phyloP scores from a whole-genome alignment of 768 basidiomycete species.

The Dioszegia hungarica region DNA sequence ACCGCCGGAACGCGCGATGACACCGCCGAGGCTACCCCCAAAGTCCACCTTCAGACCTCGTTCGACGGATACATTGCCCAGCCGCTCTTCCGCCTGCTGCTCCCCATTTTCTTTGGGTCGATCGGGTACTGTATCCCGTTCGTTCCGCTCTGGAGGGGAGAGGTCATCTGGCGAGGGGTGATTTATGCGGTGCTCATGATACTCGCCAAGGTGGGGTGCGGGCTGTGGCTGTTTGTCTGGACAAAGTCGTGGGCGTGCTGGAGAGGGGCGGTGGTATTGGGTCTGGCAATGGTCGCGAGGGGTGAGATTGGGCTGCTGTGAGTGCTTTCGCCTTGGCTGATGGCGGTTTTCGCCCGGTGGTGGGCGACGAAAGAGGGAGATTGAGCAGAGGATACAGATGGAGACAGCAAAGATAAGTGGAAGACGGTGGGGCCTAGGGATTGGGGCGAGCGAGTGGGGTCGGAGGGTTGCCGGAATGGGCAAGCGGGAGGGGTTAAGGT shows the following conservation, averaged over 20 bases:
- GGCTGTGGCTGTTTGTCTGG: slow-evolving; percentile 52
- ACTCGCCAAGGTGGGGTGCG: slow-evolving; percentile 56
- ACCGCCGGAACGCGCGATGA: background rate
- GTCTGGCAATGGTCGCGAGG: slow-evolving; percentile 62
- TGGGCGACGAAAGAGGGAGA: too few species aligned
- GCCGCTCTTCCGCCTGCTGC: slow-evolving; percentile 53
- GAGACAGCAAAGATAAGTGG: too few species aligned
- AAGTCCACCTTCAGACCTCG: slow-evolving; percentile 22
- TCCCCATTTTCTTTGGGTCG: slow-evolving; percentile 64
- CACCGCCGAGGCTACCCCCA: background rate
- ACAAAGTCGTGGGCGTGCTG: slow-evolving; percentile 1
- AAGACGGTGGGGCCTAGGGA: too few species aligned
- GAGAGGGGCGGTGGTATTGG: slow-evolving; percentile 49
- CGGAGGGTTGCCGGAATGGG: too few species aligned
- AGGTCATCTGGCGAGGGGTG: slow-evolving; percentile 57
- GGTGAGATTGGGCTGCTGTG: slow-evolving; percentile 62
- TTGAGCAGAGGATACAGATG: too few species aligned
- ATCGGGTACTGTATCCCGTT: slow-evolving; percentile 61
- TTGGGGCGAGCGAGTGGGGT: too few species aligned
- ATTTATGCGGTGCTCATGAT: slow-evolving; percentile 61
- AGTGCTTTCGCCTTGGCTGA: too few species aligned
- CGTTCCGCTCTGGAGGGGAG: slow-evolving; percentile 50
- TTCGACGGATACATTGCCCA: slow-evolving; percentile 52
- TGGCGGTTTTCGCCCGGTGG: too few species aligned
- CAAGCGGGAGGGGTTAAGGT: too few species aligned